A percentile compares a stretch with the other conserved stretches of the same genome.
Conservation (phyloP, 148 eudicot species). For the Amaranthus palmeri region DNA sequence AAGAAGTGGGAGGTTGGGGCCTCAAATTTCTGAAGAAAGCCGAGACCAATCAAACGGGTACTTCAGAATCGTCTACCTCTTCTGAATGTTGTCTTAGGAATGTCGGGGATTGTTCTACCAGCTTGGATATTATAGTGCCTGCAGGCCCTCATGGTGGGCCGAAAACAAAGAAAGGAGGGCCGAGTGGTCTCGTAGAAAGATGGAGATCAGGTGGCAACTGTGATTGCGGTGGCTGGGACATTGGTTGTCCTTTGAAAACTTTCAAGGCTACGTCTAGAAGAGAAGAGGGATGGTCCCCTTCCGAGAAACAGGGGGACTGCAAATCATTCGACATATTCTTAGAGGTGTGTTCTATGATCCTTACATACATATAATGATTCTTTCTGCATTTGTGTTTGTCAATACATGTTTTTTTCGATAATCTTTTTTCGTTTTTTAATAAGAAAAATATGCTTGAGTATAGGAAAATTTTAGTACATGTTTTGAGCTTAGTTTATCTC, state of each 20-base stretch:
- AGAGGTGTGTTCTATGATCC: constrained; percentile 36
- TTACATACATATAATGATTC: not conserved
- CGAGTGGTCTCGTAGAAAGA: constrained; percentile 62
- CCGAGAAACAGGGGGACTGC: constrained; percentile 34
- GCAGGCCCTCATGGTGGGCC: constrained; percentile 78
- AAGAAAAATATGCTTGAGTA: no score
- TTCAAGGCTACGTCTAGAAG: constrained; percentile 33
- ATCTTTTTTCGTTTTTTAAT: no score
- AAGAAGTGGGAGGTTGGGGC: constrained; percentile 76
- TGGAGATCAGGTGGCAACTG: constrained; percentile 71
- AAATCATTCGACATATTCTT: constrained; percentile 44
- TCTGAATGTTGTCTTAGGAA: constrained; percentile 26
- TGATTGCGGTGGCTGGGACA: constrained; percentile 98
- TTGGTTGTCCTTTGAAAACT: constrained; percentile 73
- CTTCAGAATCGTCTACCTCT: constrained; percentile 17
- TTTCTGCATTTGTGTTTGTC: not conserved
- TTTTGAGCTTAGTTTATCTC: no score
- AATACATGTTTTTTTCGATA: no score
- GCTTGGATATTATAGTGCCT: constrained; percentile 57
- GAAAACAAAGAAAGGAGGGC: constrained; percentile 49
- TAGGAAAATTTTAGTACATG: no score
- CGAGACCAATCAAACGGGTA: constrained; percentile 13
- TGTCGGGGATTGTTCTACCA: constrained; percentile 41
- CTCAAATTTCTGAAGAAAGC: constrained; percentile 69
- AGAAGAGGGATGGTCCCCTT: constrained; percentile 26